Evolutionary conservation across 179 eudicot species (phyloP).

Genomic region (Silene vulgaris): DNA sequence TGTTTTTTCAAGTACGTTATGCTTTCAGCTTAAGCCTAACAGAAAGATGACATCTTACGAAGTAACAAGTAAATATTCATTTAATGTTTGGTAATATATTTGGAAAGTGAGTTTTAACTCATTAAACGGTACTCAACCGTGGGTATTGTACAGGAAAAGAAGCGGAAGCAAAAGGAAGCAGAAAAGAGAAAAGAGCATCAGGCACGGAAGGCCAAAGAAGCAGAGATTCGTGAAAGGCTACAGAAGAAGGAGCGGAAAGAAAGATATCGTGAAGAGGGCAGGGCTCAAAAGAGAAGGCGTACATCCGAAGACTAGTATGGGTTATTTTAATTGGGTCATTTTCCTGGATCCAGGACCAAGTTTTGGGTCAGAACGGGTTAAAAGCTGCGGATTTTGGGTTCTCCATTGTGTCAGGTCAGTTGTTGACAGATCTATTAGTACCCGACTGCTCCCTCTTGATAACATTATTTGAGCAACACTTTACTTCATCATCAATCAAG

Average conservation of each 20-base stretch:
- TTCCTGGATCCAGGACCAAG: neutral
- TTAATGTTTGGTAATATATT: neutral
- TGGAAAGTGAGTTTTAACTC: no score
- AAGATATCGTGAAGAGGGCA: slow-evolving; percentile 68
- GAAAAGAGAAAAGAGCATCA: slow-evolving; percentile 52
- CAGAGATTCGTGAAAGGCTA: slow-evolving; percentile 51
- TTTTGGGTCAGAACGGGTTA: neutral
- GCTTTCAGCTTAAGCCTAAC: no score
- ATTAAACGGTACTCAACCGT: neutral
- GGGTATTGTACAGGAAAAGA: slow-evolving; percentile 48
- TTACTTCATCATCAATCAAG: no score
- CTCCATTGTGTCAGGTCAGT: no score
- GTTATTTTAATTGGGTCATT: neutral
- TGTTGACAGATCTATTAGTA: no score
- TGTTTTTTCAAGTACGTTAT: no score
- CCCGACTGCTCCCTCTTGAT: neutral
- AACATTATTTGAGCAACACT: neutral
- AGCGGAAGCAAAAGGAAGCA: slow-evolving; percentile 49
- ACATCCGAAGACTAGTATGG: slow-evolving; percentile 24
- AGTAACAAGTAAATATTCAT: neutral
- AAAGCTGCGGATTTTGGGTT: no score
- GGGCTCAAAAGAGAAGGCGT: slow-evolving; percentile 60
- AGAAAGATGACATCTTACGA: no score
- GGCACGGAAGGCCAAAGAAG: slow-evolving; percentile 58
- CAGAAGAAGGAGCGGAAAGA: slow-evolving; percentile 70